These are phyloP conservation scores for Gomphus bonarii DNA, from an alignment of 1,284 basidiomycete species.

Conservation along the genomic window DNA sequence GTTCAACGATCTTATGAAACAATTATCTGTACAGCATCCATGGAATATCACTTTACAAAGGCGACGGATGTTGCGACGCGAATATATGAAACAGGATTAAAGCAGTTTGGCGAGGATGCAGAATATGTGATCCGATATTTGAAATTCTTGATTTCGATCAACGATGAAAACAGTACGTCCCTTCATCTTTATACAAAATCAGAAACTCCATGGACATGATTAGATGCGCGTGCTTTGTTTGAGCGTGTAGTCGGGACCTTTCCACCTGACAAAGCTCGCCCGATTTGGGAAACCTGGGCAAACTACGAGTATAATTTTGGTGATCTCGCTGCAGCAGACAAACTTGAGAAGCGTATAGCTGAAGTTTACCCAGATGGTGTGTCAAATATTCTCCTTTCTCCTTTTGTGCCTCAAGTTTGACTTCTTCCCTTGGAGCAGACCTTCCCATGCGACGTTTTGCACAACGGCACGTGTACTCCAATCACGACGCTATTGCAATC, in stretches of 20 bases:
- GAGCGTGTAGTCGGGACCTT: constrained; percentile 81
- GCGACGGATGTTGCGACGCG: constrained; percentile 78
- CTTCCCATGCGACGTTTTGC: constrained; percentile 88
- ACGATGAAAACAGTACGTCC: constrained; percentile 85
- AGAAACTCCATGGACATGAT: constrained; percentile 10
- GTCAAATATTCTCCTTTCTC: constrained; percentile 15
- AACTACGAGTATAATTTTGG: constrained; percentile 94
- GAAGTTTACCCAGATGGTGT: constrained; percentile 81
- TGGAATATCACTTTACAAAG: constrained; percentile 94
- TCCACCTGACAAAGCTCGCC: constrained; percentile 68
- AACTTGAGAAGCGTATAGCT: constrained; percentile 80
- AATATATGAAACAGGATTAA: constrained; percentile 93
- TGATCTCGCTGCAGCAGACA: constrained; percentile 81
- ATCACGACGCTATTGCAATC: constrained; percentile 81
- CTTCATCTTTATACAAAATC: background rate
- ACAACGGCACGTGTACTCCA: constrained; percentile 80
- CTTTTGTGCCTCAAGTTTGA: background rate
- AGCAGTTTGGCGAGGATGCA: constrained; percentile 73
- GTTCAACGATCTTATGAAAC: background rate
- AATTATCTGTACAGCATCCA: constrained; percentile 51
- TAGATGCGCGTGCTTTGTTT: constrained; percentile 90
- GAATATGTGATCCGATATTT: constrained; percentile 87
- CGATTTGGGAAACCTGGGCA: constrained; percentile 90
- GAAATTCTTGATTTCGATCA: constrained; percentile 87
- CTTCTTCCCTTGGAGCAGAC: constrained; percentile 36